Base-by-base conservation (phyloP, 2,329 filamentous ascomycete genomes). In the Aspergillus versicolor region DNA sequence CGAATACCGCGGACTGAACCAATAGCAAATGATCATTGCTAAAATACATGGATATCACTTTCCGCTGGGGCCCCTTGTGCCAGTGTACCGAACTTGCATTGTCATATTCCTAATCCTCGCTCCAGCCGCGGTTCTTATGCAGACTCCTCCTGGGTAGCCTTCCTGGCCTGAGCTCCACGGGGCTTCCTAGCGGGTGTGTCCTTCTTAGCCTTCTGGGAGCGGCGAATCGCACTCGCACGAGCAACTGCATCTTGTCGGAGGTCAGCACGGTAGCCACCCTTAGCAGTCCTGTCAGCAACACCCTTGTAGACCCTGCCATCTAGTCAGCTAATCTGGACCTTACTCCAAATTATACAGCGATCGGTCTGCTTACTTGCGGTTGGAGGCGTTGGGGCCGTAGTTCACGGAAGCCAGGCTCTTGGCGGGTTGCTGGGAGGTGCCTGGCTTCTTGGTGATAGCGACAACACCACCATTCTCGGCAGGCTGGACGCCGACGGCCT, bases 151-250 rank as follows among this genome's bases (percentile, higher is more conserved):
- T 72, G 70, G 46, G 70, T 81, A 65, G 87, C 88, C 83, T 89
- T 88, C 81, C 84, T 71, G 71, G 90, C 90, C 84, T 92, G 91
- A 67, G 82, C 82, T 69, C 92, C 92, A 73, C 91, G 85, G 69
- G 83, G 82, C 87, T 96, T 95, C 73, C 78, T 75, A 80, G 87
- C 86, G 69, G 85, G 85, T 63, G 81, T 79, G 61, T 88, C 83
- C 88, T 95, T 95, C 80, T 88, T 86, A 68, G 88, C 81, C 75
- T 83, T 84, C 85, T 95, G 89, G 70, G 89, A 87, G 73, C 83
- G 82, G 78, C 88, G 89, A 82, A 96, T 85, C 72, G 92, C 91
- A 72, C 88, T 92, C 74, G 89, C 91, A 73, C 94, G 91, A 79
- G 91, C 82, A 72, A 97, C 88, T 70, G 93, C 92, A 71, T 83